Percentiles rank a stretch among this genome's conserved stretches.
Evolutionary conservation across 371 early-diverging fungal genomes (phyloP).

Genomic region (Haplosporangium sp.): DNA sequence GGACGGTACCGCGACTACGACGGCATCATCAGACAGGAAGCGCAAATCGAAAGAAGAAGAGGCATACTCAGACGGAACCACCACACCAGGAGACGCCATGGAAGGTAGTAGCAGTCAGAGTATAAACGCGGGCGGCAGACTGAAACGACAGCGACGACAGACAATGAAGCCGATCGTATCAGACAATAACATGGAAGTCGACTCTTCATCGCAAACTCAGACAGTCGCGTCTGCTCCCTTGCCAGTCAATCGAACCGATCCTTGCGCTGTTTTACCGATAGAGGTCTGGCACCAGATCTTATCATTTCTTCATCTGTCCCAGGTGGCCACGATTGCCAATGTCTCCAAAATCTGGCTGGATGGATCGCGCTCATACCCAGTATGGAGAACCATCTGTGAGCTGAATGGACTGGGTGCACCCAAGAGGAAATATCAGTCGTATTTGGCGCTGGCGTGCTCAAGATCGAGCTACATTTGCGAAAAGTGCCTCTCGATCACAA

Average conservation of each 20-base stretch:
- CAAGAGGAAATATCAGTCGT: constrained; percentile 1
- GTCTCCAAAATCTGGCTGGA: constrained; percentile 7
- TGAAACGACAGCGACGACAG: too few species aligned
- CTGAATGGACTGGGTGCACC: neutral
- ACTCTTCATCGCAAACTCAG: too few species aligned
- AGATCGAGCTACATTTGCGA: constrained; percentile 9
- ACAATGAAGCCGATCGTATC: neutral
- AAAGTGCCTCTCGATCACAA: neutral
- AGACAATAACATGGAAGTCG: neutral
- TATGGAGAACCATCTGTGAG: neutral
- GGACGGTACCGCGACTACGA: too few species aligned
- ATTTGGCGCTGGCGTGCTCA: constrained; percentile 9
- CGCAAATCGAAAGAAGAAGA: too few species aligned
- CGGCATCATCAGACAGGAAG: too few species aligned
- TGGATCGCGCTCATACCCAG: neutral
- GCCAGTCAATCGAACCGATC: constrained; percentile 6
- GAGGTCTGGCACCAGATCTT: constrained; percentile 9
- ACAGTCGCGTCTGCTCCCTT: neutral
- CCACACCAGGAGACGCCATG: too few species aligned
- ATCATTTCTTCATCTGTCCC: neutral
- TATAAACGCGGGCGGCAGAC: too few species aligned
- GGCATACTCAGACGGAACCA: too few species aligned
- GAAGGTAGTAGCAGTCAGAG: too few species aligned
- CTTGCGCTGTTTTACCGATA: constrained; percentile 4
- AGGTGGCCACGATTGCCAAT: neutral